A percentile compares a stretch with the other conserved stretches of the same genome.
Evolutionary conservation across 2,329 filamentous ascomycete species (phyloP).

Genomic region (Falciphora oryzae): DNA sequence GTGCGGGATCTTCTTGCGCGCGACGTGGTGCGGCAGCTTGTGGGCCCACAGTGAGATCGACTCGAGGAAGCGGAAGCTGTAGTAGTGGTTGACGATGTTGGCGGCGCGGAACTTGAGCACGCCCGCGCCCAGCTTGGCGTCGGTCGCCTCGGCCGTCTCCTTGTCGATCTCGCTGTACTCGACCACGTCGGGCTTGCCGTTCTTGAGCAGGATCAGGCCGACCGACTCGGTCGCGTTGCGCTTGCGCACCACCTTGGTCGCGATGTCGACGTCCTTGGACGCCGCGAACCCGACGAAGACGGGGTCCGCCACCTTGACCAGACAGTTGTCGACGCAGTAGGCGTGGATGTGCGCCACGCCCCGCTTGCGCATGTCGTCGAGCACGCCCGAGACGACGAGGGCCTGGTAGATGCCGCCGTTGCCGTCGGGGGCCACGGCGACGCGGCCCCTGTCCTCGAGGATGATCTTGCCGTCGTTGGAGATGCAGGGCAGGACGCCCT

Average conservation of each 20-base stretch:
- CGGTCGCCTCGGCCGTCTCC: slow-evolving; percentile 81
- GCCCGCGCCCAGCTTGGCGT: slow-evolving; percentile 64
- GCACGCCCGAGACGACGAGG: slow-evolving; percentile 70
- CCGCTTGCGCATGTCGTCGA: slow-evolving; percentile 81
- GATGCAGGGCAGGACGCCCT: slow-evolving; percentile 93
- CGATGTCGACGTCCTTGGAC: slow-evolving; percentile 83
- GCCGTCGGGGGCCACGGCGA: slow-evolving; percentile 92
- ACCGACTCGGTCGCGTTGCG: slow-evolving; percentile 94
- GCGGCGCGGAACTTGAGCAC: slow-evolving; percentile 94
- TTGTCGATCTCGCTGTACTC: slow-evolving; percentile 97
- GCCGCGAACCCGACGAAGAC: slow-evolving; percentile 93
- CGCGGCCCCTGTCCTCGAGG: slow-evolving; percentile 81
- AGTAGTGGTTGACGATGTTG: slow-evolving; percentile 99
- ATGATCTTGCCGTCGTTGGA: slow-evolving; percentile 97
- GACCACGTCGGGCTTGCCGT: slow-evolving; percentile 93
- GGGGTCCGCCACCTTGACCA: slow-evolving; percentile 98
- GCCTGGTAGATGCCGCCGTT: slow-evolving; percentile 97
- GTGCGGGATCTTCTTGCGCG: slow-evolving; percentile 95
- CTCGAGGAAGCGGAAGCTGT: slow-evolving; percentile 89
- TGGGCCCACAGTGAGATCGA: slow-evolving; percentile 81
- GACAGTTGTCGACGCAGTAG: slow-evolving; percentile 98
- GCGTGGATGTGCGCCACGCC: slow-evolving; percentile 93
- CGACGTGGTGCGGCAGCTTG: slow-evolving; percentile 89
- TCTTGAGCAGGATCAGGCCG: slow-evolving; percentile 88
- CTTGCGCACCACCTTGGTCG: slow-evolving; percentile 99